Evolutionary conservation across 2,329 filamentous ascomycete species (phyloP), one percentile per base, ranked within the genome.

Genomic region (Fusarium pininemorale): DNA sequence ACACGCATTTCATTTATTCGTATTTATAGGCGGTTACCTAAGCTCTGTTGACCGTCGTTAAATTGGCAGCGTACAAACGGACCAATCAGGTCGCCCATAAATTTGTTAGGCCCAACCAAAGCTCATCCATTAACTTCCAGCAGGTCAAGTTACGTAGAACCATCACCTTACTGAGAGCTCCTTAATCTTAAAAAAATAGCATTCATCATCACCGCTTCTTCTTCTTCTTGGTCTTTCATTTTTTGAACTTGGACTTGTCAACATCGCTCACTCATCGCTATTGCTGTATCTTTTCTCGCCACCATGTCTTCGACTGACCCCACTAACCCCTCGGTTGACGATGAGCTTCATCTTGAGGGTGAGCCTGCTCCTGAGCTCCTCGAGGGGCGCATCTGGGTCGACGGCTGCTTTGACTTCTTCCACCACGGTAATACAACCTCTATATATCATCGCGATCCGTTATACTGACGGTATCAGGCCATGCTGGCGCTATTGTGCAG

Each of bases 331-430:
- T 74, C 70, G 30, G 38, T 57, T 41, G 62, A 72, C 32, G 79
- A 78, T 44, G 76, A 75, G 54, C 73, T 79, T 69, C 74, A 65
- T 42, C 79, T 80, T 35, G 76, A 80, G 47, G 87, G 87, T 67
- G 83, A 87, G 50, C 84, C 88, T 51, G 88, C 87, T 61, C 85
- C 87, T 41, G 86, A 88, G 81, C 84, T 90, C 14, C 83, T 89
- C 39, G 89, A 90, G 35, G 91, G 93, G 78, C 91, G 96, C 75
- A 94, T 99, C 79, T 99, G 97, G 97, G 93, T 99, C 32, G 96
- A 99, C 82, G 96, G 96, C 72, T 99, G 96, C 87, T 99, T 98
- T 85, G 96, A 99, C 86, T 99, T 99, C 84, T 97, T 95, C 85
- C 96, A 99, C 83, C 96, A 98, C 82, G 96, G 94, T 94, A 28